phyloP scores from a whole-genome alignment of 306 rosid species.

The Glycine tomentella region DNA sequence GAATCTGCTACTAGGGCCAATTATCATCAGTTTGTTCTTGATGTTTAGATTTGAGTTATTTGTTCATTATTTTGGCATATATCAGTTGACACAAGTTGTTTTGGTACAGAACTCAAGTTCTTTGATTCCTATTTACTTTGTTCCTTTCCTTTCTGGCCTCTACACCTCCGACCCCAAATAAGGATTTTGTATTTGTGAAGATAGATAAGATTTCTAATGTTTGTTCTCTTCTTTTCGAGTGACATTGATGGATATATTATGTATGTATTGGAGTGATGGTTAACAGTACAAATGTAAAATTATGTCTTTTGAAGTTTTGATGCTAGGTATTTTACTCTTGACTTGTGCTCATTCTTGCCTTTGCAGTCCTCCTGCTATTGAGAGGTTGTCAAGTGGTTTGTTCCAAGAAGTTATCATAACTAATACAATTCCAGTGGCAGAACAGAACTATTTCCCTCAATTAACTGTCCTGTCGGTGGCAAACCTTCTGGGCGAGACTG shows the following conservation, averaged over 20 bases:
- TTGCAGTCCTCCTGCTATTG: constrained; percentile 96
- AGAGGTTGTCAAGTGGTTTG: constrained; percentile 88
- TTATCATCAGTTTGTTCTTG: not conserved
- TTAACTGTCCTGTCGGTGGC: constrained; percentile 91
- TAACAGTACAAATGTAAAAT: not conserved
- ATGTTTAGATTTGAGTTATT: not conserved
- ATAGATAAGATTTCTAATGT: not conserved
- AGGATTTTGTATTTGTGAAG: not conserved
- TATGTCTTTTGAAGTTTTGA: not conserved
- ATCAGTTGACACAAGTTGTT: constrained; percentile 3
- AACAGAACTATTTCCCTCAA: constrained; percentile 91
- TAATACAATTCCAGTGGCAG: constrained; percentile 85
- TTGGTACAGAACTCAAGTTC: not conserved
- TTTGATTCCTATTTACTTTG: too few species aligned
- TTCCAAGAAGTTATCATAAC: constrained; percentile 97
- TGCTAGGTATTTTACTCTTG: not conserved
- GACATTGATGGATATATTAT: not conserved
- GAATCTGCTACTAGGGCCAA: constrained; percentile 3
- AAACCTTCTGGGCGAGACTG: constrained; percentile 96
- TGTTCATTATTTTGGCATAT: constrained; percentile 1
- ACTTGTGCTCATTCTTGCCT: constrained; percentile 36
- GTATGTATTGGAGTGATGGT: not conserved
- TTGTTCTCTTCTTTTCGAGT: not conserved
- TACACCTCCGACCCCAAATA: too few species aligned
- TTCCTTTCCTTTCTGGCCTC: too few species aligned